Evolutionary conservation across 768 basidiomycete genomes (phyloP).

Genomic region (Hydnomerulius pinastri): DNA sequence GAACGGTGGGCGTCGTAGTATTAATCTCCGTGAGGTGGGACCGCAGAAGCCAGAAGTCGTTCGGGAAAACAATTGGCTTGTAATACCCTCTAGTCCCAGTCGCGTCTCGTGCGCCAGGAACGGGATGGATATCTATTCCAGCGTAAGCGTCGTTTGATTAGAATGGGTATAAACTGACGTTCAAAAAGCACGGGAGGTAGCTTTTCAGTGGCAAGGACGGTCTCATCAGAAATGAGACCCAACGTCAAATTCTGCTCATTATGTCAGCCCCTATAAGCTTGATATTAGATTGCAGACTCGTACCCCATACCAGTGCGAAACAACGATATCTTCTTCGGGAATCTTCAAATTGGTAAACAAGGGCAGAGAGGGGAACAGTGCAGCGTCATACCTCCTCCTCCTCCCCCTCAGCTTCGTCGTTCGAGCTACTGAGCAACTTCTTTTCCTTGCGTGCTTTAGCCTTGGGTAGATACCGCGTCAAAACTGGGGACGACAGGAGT

Average conservation of each 20-base stretch:
- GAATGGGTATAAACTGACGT: conserved; percentile 46
- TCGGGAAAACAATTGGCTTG: conserved; percentile 88
- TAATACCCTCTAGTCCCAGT: conserved; percentile 71
- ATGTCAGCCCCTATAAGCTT: conserved; percentile 5
- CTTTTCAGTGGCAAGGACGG: conserved; percentile 50
- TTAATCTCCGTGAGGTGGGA: conserved; percentile 87
- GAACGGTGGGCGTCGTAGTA: conserved; percentile 72
- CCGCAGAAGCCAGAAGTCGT: conserved; percentile 92
- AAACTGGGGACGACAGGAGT: conserved; percentile 45
- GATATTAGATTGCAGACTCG: conserved; percentile 17
- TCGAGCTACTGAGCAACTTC: conserved; percentile 61
- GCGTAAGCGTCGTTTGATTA: conserved; percentile 11
- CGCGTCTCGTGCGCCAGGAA: conserved; percentile 59
- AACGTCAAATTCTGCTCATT: conserved; percentile 77
- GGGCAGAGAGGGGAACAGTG: conserved; percentile 5
- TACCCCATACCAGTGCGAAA: conserved; percentile 84
- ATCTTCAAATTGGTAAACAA: conserved; percentile 17
- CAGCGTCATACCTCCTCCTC: conserved; percentile 48
- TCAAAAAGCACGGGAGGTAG: conserved; percentile 62
- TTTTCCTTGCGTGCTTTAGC: conserved; percentile 78
- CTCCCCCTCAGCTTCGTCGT: conserved; percentile 41
- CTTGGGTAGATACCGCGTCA: conserved; percentile 84
- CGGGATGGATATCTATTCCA: conserved; percentile 61
- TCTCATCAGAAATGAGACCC: conserved; percentile 76
- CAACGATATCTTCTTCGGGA: conserved; percentile 56